Evolutionary conservation across 2,329 filamentous ascomycete species (phyloP), one percentile per base, ranked within the genome.

Genomic region (Neofusicoccum ribis): DNA sequence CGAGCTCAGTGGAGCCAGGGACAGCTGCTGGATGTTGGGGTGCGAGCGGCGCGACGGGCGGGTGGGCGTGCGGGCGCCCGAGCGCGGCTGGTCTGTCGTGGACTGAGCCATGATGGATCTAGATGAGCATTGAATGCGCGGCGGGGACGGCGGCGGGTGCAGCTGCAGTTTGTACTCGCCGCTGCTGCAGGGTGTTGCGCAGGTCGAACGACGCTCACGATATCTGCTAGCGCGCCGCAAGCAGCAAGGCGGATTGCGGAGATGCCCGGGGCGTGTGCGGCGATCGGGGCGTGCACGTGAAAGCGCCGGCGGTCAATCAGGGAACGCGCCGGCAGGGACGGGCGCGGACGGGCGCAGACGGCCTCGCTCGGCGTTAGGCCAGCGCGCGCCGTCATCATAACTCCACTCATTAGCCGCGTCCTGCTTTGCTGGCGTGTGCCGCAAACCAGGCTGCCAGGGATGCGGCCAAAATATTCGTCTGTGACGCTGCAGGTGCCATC

Each of bases 11-110:
- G 86, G 86, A 70, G 86, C 84, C n/a, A 88, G 80, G 49, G 86
- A 87, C 67, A 88, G 81, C 70, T 86, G 82, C 69, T 84, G 78
- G 61, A 89, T 80, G 67, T 86, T 86, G 56, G 85, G 85, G 70
- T 86, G 84, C 58, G 85, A 88, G 65, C 86, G 85, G 56, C 83
- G 82, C 34, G 73, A 74, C 43, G 52, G 71, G 2, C 69, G 67
- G 47, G 69, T 47, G 37, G 62, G 62, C 23, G 62, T 51, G 50
- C 47, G 61, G 34, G 44, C 49, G 52, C 37, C 49, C 5, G 63
- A 52, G 46, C 47, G 63, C 37, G 63, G 51, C 34, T 54, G 63
- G 20, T 65, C 52, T 49, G 51, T 44, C 34, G 51, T 15, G n/a
- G 63, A 58, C 31, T 46, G 46, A 31, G 52, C 63, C 63, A 64